Base-by-base conservation (phyloP, 2,329 filamentous ascomycete species). In the Diaporthe caulivora region DNA sequence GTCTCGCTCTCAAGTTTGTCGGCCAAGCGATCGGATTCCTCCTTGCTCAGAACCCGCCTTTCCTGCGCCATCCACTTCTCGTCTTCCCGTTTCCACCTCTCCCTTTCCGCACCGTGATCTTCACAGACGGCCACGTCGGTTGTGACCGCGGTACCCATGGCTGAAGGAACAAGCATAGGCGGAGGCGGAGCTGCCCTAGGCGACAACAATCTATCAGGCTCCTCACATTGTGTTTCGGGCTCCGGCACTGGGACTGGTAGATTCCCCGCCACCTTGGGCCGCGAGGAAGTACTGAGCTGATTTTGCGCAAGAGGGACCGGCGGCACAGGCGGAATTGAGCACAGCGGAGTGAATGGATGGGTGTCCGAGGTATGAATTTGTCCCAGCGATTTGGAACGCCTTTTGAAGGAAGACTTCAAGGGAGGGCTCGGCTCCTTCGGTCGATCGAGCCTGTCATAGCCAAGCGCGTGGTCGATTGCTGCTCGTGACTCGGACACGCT, bases 1-100 rank as follows among this genome's bases (percentile, higher is more conserved):
- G 84, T 86, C 76, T 89, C 87, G 49, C 82, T 84, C 74, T 87
- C 84, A 70, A 84, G 81, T 71, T 83, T 83, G 75, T 83, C 80
- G 21, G 81, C 82, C 78, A 81, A 81, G 62, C 77, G 80, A 51
- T 81, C 79, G 53, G 77, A 76, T 62, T 79, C 79, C 67, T 80
- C 75, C 76, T 73, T 72, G 73, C 73, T 69, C 71, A 65, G 62
- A 71, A 72, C 58, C 62, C 67, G 65, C 70, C 72, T 49, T 65
- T 71, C 54, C 69, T 76, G 76, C 26, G 40, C 69, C 47, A 51
- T 73, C 73, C 60, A 58, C 40, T 68, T 71, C 60, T 72, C 70
- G 31, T 65, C 54, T 53, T 62, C 44, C 1, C 17, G 62, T 26
- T 67, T 58, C 49, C 54, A 58, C 44, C 44, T 17, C 47, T 73